Conservation (phyloP, 768 basidiomycete species). For the Boletellus ananiceps region DNA sequence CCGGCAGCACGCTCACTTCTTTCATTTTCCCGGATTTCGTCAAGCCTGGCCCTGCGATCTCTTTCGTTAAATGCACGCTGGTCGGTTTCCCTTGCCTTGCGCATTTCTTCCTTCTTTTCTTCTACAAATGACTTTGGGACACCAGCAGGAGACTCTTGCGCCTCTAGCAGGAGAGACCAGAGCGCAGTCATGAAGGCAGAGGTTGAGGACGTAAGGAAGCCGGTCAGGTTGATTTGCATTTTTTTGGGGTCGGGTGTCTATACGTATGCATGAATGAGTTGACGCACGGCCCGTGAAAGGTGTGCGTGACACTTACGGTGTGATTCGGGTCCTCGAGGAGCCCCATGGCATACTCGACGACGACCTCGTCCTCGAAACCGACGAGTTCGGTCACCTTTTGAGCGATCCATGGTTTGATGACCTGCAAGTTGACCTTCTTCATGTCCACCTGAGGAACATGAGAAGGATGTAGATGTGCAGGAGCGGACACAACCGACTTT, state of each 20-base stretch:
- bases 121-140: conserved; percentile 89
- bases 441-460: conserved; percentile 68
- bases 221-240: conserved; percentile 93
- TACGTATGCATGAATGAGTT: not conserved
- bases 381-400: conserved; percentile 88
- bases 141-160: conserved; percentile 82
- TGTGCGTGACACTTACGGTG: conserved; percentile 50
- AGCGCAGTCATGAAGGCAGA: conserved; percentile 81
- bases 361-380: conserved; percentile 94
- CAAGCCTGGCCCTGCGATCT: conserved; percentile 62
- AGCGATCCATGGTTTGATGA: conserved; percentile 93
- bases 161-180: conserved; percentile 91
- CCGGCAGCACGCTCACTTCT: conserved; percentile 43
- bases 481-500: conserved; percentile 47
- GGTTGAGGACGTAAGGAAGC: conserved; percentile 88
- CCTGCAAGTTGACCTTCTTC: conserved; percentile 88
- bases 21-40: conserved; percentile 65
- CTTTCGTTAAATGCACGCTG: conserved; percentile 63
- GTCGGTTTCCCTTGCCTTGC: conserved; percentile 61
- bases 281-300: too few species aligned
- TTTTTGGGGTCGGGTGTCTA: conserved; percentile 89
- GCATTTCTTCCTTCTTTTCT: conserved; percentile 88
- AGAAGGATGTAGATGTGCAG: not conserved
- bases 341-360: conserved; percentile 95
- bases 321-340: conserved; percentile 81